phyloP scores from a whole-genome alignment of 768 basidiomycete species.

The Kwoniella bestiolae region DNA sequence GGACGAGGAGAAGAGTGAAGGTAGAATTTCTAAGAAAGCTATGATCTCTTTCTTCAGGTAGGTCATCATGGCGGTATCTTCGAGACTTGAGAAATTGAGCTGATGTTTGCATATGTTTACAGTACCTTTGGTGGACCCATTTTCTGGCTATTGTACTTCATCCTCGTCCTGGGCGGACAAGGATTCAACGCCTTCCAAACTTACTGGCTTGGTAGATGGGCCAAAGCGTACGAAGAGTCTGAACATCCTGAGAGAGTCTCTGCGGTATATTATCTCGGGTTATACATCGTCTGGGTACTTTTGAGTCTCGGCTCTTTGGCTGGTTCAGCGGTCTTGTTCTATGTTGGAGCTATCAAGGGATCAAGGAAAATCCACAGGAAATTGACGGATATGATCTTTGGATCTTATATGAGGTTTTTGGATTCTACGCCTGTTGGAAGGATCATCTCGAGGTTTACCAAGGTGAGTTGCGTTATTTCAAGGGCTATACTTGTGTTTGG shows the following conservation, averaged over 20 bases:
- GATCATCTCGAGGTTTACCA: constrained; percentile 54
- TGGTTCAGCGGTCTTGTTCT: constrained; percentile 37
- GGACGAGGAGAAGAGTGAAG: constrained; percentile 56
- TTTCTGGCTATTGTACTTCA: constrained; percentile 55
- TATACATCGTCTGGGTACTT: constrained; percentile 52
- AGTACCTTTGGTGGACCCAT: constrained; percentile 54
- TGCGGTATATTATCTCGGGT: constrained; percentile 51
- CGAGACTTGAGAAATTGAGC: constrained; percentile 18
- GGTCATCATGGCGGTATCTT: neutral
- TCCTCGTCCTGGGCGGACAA: constrained; percentile 49
- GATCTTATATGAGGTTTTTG: constrained; percentile 47
- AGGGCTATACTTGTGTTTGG: neutral
- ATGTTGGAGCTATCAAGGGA: constrained; percentile 52
- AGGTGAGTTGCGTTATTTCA: constrained; percentile 19
- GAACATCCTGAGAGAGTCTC: constrained; percentile 44
- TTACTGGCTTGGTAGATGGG: constrained; percentile 56
- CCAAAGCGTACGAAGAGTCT: constrained; percentile 48
- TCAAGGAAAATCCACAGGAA: constrained; percentile 44
- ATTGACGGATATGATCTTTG: constrained; percentile 50
- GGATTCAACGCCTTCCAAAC: constrained; percentile 45
- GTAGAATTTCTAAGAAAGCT: constrained; percentile 50
- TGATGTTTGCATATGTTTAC: no score
- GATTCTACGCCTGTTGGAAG: constrained; percentile 50
- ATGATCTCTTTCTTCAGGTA: constrained; percentile 47
- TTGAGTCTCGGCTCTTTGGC: constrained; percentile 31